These are phyloP conservation scores for Trypanosoma cruzi DNA, from an alignment of 208 protist genomes.

Conservation along the genomic window DNA sequence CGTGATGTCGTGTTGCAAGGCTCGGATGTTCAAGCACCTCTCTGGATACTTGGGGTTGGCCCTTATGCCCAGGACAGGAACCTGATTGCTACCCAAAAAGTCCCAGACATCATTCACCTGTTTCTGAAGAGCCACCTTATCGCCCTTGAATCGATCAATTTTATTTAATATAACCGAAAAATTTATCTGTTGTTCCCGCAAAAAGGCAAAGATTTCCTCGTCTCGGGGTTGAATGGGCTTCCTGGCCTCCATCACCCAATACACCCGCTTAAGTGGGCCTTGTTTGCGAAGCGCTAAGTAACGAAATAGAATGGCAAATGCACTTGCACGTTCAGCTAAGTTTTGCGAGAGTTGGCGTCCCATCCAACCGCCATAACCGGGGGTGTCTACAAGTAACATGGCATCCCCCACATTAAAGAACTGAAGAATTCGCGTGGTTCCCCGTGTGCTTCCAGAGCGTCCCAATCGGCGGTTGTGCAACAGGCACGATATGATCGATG, in stretches of 20 bases:
- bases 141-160: slow-evolving; percentile 59
- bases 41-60: slow-evolving; percentile 53
- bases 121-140: slow-evolving; percentile 6
- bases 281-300: slow-evolving; percentile 82
- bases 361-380: slow-evolving; percentile 87
- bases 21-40: slow-evolving; percentile 60
- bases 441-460: slow-evolving; percentile 41
- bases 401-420: slow-evolving; percentile 93
- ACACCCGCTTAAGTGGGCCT: slow-evolving; percentile 80
- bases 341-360: slow-evolving; percentile 43
- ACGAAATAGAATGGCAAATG: slow-evolving; percentile 83
- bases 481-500: slow-evolving; percentile 79
- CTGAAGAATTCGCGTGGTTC: slow-evolving; percentile 78
- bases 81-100: slow-evolving; percentile 67
- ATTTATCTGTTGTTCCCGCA: slow-evolving; percentile 67
- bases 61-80: slow-evolving; percentile 75
- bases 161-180: slow-evolving; percentile 88
- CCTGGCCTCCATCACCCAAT: slow-evolving; percentile 83
- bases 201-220: slow-evolving; percentile 76
- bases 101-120: slow-evolving; percentile 59
- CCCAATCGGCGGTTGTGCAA: slow-evolving; percentile 79
- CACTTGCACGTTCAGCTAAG: slow-evolving; percentile 52
- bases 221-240: slow-evolving; percentile 71
- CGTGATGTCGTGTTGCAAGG: slow-evolving; percentile 83
- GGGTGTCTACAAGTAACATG: slow-evolving; percentile 85